Evolutionary conservation across 2,329 filamentous ascomycete genomes (phyloP), one percentile per base, ranked within the genome.

Genomic region (Aspergillus aculeatinus): DNA sequence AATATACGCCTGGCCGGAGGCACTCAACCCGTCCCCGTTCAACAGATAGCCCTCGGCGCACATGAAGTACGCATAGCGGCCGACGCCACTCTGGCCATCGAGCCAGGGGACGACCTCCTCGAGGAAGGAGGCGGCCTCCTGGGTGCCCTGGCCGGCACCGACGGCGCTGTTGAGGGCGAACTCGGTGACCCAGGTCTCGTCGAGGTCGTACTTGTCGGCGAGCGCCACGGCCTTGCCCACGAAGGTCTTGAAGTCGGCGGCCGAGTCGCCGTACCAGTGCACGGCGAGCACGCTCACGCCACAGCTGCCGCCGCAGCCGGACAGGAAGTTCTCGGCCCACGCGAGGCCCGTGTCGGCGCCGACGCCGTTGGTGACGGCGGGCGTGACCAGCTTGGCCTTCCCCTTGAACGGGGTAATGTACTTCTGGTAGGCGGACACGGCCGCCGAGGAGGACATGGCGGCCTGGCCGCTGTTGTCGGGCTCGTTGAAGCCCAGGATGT

Each of bases 401-500:
- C 68, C 73, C 14, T 68, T 61, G 48, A 70, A 74, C 2, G 74
- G 74, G 31, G 72, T 74, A 67, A 80, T 76, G 67, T 77, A 74
- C 29, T 71, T 58, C 60, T 67, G 64, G 69, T 78, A 79, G 60
- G 67, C 65, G 16, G 58, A 48, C 31, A 73, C 78, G 31, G 79
- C 79, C 6, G 74, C 71, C 9, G 64, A 35, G 19, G 76, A 71
- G 44, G 68, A 64, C 68, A 81, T 76, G 64, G 69, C 67, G 51
- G 79, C 69, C 66, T 80, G 79, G 2, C 63, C 62, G 56, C 61
- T 10, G 10, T 71, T 68, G 64, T 81, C 79, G 27, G 79, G 79
- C 65, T 81, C 79, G 69, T 81, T 81, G 73, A 81, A 80, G 39
- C 73, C 75, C 50, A 81, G 65, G 35, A 80, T 69, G 60, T 78